phyloP scores from a whole-genome alignment of 345 rosid species.

The Moricandia arvensis region DNA sequence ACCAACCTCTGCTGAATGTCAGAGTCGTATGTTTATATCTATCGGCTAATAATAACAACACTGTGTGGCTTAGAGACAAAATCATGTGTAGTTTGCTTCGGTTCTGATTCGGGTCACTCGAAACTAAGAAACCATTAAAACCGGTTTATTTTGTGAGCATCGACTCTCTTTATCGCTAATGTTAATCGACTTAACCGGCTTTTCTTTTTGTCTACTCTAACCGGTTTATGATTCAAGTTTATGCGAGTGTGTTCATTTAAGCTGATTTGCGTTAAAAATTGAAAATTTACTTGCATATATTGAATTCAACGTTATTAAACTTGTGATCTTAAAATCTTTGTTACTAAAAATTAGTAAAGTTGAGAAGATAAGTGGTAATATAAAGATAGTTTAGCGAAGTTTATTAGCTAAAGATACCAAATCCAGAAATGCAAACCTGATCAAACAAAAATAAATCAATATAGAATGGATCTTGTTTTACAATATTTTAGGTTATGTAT shows the following conservation, averaged over 20 bases:
- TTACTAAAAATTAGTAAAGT: too few species aligned
- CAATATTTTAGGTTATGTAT: too few species aligned
- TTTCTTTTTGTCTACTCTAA: background rate
- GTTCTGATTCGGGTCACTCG: background rate
- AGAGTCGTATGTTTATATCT: background rate
- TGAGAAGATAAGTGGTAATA: too few species aligned
- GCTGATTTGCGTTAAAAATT: background rate
- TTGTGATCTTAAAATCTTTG: background rate
- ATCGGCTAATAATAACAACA: background rate
- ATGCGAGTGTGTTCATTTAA: background rate
- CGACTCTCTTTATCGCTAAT: background rate
- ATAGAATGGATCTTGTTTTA: too few species aligned
- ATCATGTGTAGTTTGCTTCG: background rate
- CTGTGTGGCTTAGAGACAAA: background rate
- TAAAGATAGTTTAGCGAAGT: background rate
- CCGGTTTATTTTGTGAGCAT: background rate
- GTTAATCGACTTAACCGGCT: background rate
- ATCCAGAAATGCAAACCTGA: too few species aligned
- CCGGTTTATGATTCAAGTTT: background rate
- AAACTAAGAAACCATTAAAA: background rate
- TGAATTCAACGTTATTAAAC: background rate
- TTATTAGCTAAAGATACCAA: too few species aligned
- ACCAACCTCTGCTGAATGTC: constrained; percentile 47
- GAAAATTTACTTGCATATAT: background rate
- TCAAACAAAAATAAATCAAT: too few species aligned